A percentile compares a stretch with the other conserved stretches of the same genome.
phyloP scores from a whole-genome alignment of 331 rosid species.

The Stylosanthes scabra region DNA sequence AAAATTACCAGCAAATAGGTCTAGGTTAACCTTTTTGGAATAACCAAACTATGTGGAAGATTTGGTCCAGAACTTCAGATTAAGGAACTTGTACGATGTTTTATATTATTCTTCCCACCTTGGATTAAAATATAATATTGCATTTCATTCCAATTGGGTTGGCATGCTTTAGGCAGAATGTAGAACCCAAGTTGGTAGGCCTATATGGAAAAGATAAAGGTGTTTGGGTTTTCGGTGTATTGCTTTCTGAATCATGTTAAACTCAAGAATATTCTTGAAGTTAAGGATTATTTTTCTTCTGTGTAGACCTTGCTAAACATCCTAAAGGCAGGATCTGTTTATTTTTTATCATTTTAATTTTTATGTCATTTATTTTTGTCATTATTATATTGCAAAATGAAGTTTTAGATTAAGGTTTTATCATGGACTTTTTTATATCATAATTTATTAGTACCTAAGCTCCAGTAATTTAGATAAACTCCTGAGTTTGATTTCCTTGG shows the following conservation, averaged over 20 bases:
- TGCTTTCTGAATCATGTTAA: slow-evolving; percentile 20
- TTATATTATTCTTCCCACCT: slow-evolving; percentile 11
- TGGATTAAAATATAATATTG: background rate
- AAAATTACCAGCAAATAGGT: background rate
- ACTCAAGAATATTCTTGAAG: slow-evolving; percentile 18
- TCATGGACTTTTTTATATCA: no score
- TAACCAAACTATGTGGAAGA: slow-evolving; percentile 7
- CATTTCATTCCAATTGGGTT: slow-evolving; percentile 18
- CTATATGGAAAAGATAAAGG: slow-evolving; percentile 25
- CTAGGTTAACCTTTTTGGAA: slow-evolving; percentile 9
- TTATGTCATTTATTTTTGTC: no score
- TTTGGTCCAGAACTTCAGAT: background rate
- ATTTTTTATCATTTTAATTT: no score
- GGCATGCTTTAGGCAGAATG: slow-evolving; percentile 14
- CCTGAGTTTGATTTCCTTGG: no score
- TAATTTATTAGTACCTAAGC: no score
- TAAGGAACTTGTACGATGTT: slow-evolving; percentile 9
- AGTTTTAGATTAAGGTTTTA: no score
- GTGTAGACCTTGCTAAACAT: background rate
- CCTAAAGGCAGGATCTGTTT: no score
- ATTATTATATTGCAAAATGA: no score
- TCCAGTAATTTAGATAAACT: no score
- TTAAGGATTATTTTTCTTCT: slow-evolving; percentile 4
- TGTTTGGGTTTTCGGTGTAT: background rate
- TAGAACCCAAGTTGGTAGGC: slow-evolving; percentile 27